Evolutionary conservation across 192 early-diverging fungal species (phyloP).

Genomic region (Coemansia sp.): DNA sequence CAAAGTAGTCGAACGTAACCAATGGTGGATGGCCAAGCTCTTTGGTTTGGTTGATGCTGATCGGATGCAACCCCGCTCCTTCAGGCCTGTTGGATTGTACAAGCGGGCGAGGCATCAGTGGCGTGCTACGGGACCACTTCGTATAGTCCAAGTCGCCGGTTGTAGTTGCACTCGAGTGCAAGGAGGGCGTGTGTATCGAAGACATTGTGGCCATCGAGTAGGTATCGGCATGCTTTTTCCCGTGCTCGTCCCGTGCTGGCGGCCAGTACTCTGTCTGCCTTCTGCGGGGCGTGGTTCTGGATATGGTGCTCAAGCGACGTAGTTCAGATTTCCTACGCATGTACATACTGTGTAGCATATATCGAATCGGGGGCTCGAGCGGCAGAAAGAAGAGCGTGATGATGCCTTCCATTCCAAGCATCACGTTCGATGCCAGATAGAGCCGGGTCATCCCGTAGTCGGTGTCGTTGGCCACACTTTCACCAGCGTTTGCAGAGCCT

Average conservation of each 20-base stretch:
- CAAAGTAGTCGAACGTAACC: constrained; percentile 4
- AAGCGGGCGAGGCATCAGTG: neutral
- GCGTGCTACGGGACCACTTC: neutral
- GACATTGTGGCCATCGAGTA: neutral
- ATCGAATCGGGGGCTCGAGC: constrained; percentile 48
- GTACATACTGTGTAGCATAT: constrained; percentile 45
- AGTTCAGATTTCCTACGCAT: constrained; percentile 27
- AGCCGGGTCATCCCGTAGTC: constrained; percentile 30
- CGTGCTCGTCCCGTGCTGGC: constrained; percentile 1
- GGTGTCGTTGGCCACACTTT: neutral
- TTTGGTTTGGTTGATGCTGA: neutral
- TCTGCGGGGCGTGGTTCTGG: constrained; percentile 12
- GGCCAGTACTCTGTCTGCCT: constrained; percentile 24
- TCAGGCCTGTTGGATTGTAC: neutral
- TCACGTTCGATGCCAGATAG: constrained; percentile 42
- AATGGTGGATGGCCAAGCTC: neutral
- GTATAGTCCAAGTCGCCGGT: neutral
- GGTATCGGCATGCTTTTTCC: neutral
- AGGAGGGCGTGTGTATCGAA: neutral
- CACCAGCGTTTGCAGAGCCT: neutral
- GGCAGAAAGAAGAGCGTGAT: constrained; percentile 47
- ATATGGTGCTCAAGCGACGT: constrained; percentile 25
- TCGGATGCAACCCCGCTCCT: neutral
- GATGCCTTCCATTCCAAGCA: constrained; percentile 51
- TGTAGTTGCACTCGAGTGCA: neutral